Evolutionary conservation across 2,329 filamentous ascomycete genomes (phyloP).

Genomic region (Xylariaceae sp.): DNA sequence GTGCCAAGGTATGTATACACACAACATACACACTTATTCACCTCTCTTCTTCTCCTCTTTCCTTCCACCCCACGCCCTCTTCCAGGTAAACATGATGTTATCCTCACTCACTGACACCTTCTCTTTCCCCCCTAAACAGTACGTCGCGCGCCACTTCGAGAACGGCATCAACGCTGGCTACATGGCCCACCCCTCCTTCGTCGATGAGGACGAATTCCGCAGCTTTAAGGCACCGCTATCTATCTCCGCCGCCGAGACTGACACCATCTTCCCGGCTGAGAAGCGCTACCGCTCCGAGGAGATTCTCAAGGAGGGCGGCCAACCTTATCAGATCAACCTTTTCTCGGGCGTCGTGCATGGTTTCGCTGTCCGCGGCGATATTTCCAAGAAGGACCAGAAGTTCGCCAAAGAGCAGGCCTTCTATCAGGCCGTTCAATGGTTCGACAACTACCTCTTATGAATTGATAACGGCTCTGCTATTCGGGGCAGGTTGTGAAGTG

Average conservation of each 20-base stretch:
- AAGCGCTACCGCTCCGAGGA: conserved; percentile 69
- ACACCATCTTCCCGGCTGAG: conserved; percentile 69
- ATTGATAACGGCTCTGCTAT: neutral
- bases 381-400: conserved; percentile 60
- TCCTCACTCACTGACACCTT: too few relatives aligned
- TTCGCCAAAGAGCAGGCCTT: conserved; percentile 86
- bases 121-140: conserved; percentile 50
- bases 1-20: conserved; percentile 63
- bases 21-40: neutral
- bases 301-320: conserved; percentile 63
- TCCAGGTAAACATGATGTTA: neutral
- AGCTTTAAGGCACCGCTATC: conserved; percentile 72
- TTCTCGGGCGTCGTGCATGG: conserved; percentile 76
- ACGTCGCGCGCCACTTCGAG: conserved; percentile 71
- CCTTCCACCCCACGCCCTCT: neutral
- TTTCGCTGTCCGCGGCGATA: conserved; percentile 74
- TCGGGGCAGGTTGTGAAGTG: conserved; percentile 22
- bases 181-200: conserved; percentile 78
- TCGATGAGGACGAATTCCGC: conserved; percentile 69
- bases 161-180: conserved; percentile 73
- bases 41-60: neutral
- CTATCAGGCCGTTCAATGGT: conserved; percentile 78
- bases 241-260: conserved; percentile 70
- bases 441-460: conserved; percentile 55
- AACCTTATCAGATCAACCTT: conserved; percentile 78